These are phyloP conservation scores for Penicillium hesseltinei DNA, from an alignment of 2,329 filamentous ascomycete species.

Conservation along the genomic window DNA sequence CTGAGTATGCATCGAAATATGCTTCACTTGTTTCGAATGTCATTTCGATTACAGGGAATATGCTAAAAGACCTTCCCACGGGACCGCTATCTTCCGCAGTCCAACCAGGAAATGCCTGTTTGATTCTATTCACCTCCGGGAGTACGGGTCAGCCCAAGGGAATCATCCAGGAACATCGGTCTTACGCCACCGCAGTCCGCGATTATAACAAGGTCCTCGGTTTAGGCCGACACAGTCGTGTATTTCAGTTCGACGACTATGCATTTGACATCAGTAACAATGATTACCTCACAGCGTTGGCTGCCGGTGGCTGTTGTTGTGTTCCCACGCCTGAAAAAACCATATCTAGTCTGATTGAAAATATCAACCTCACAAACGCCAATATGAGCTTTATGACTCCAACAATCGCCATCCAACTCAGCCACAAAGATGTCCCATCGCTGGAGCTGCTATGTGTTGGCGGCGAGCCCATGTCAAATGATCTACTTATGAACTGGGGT, in stretches of 20 bases:
- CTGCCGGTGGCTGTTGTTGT: not conserved
- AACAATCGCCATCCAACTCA: not conserved
- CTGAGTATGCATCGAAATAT: not conserved
- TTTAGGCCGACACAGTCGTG: not conserved
- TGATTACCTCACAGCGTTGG: not conserved
- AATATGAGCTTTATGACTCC: not conserved
- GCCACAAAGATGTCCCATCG: not conserved
- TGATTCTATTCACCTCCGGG: not conserved
- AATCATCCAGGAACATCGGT: not conserved
- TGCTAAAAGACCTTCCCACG: not conserved
- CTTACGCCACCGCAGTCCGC: not conserved
- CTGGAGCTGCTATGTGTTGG: not conserved
- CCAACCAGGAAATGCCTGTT: not conserved
- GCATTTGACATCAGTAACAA: not conserved
- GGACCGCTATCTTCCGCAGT: not conserved
- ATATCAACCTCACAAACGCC: not conserved
- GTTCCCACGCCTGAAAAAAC: not conserved
- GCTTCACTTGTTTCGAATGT: not conserved
- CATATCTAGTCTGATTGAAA: not conserved
- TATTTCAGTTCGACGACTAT: not conserved
- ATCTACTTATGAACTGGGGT: not conserved
- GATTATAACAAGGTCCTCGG: not conserved
- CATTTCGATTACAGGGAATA: not conserved
- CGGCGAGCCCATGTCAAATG: not conserved
- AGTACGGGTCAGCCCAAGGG: not conserved